These are phyloP conservation scores for Annulohypoxylon stygium DNA, from an alignment of 495 filamentous ascomycete species.

Conservation along the genomic window DNA sequence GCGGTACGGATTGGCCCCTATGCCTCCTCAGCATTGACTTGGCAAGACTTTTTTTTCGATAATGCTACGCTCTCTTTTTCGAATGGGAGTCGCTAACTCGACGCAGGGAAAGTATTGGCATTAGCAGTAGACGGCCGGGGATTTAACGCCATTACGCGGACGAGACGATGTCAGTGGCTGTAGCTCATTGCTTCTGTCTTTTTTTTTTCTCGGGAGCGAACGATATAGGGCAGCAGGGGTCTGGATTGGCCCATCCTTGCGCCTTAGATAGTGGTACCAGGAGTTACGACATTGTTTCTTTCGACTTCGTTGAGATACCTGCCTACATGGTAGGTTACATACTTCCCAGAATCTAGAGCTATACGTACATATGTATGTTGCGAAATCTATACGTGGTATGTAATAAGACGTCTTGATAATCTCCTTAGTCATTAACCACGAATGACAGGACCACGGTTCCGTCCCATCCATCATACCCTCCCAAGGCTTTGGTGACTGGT, in stretches of 20 bases:
- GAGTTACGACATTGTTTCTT: neutral
- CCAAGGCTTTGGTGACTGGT: constrained; percentile 39
- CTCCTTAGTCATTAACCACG: constrained; percentile 22
- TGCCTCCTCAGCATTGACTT: constrained; percentile 34
- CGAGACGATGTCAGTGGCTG: constrained; percentile 14
- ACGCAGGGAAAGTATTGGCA: neutral
- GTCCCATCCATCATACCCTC: constrained; percentile 34
- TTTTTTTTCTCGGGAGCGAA: constrained; percentile 16
- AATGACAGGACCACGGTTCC: constrained; percentile 5
- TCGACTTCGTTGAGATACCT: neutral
- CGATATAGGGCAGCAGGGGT: neutral
- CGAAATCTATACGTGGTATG: constrained; percentile 19
- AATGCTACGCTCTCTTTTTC: constrained; percentile 12
- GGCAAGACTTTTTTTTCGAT: constrained; percentile 23
- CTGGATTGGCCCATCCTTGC: neutral
- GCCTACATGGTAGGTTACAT: neutral
- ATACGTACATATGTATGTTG: neutral
- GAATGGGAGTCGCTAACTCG: constrained; percentile 8
- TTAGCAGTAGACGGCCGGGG: constrained; percentile 21
- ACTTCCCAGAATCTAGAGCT: neutral
- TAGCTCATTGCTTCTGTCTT: constrained; percentile 3
- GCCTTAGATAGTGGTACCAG: neutral
- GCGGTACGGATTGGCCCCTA: constrained; percentile 33
- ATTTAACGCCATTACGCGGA: constrained; percentile 34
- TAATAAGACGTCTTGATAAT: constrained; percentile 17